phyloP scores from a whole-genome alignment of 768 basidiomycete species.

The Cantharellus anzutake region DNA sequence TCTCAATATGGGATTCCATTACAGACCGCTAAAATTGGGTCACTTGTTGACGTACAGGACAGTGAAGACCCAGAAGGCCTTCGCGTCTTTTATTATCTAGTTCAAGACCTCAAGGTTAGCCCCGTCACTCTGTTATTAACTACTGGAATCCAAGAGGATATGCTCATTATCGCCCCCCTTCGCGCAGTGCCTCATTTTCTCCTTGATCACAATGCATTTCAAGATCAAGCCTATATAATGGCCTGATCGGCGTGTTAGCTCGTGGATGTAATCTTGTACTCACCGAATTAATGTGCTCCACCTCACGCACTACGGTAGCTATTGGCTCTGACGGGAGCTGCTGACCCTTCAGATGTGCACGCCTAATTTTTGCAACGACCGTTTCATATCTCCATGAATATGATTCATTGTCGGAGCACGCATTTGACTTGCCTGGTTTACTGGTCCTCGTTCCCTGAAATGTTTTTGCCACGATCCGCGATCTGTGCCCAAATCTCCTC shows the following conservation, averaged over 20 bases:
- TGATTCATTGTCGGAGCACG: too few species aligned
- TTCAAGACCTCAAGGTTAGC: conserved; percentile 84
- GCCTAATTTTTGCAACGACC: too few species aligned
- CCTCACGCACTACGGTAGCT: too few species aligned
- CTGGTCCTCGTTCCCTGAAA: too few species aligned
- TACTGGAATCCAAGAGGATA: not conserved
- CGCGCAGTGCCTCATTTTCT: conserved; percentile 85
- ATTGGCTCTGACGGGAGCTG: too few species aligned
- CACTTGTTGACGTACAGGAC: conserved; percentile 89
- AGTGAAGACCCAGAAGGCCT: conserved; percentile 95
- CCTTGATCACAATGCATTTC: conserved; percentile 96
- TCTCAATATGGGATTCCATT: not conserved
- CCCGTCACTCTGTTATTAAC: not conserved
- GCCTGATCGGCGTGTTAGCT: not conserved
- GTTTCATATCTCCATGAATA: too few species aligned
- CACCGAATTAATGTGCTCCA: too few species aligned
- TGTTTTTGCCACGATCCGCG: too few species aligned
- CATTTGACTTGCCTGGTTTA: too few species aligned
- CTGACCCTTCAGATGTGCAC: too few species aligned
- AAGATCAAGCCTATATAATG: conserved; percentile 95
- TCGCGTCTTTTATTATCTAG: conserved; percentile 94
- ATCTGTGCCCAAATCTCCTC: too few species aligned
- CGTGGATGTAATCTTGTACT: not conserved
- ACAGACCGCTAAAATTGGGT: conserved; percentile 96
- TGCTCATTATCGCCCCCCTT: not conserved